Evolutionary conservation across 495 filamentous ascomycete genomes (phyloP), one percentile per base, ranked within the genome.

Genomic region (Podospora conica): DNA sequence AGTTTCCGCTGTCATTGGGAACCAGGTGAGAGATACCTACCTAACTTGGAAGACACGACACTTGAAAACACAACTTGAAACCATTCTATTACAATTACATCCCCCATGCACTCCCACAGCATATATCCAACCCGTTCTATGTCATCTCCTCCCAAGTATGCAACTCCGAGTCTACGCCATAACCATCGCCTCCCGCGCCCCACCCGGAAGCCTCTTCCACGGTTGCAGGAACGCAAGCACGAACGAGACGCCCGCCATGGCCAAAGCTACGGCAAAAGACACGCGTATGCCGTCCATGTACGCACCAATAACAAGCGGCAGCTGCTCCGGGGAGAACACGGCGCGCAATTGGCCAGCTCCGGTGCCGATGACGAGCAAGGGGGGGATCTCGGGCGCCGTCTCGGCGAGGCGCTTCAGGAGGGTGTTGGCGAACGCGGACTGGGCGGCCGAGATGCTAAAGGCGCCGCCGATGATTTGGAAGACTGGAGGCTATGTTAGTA

Each of bases 281-380:
- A 71, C 73, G 60, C 77, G 79, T 53, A 88, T 55, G 7, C 83
- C 85, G 4, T 64, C 65, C 80, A 85, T 83, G 71, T 88, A 88
- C 9, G 81, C 82, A 6, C 65, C 21, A 7, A 88, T 29, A 3
- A 88, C 73, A 3, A 77, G 78, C 0, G 75, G 69, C 8, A 89
- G 31, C 22, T 79, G 48, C 1, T 75, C 71, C 4, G 66, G 60
- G 0, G 72, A 21, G 65, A 88, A 86, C 0, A 80, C 74, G 0
- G 67, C 21, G 2, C 80, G 79, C 9, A 90, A 61, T 18, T 83
- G 71, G 0, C 82, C 79, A 0, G 86, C 86, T 3, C 87, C 86
- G 1, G 82, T 82, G 4, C 56, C 69, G 6, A 86, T 65, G 4
- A 86, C 78, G 0, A 70, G 6, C 0, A 23, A 12, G 0, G 84